These are phyloP conservation scores for Trichothecium sympodiale DNA, from an alignment of 2,329 filamentous ascomycete genomes.

Conservation along the genomic window DNA sequence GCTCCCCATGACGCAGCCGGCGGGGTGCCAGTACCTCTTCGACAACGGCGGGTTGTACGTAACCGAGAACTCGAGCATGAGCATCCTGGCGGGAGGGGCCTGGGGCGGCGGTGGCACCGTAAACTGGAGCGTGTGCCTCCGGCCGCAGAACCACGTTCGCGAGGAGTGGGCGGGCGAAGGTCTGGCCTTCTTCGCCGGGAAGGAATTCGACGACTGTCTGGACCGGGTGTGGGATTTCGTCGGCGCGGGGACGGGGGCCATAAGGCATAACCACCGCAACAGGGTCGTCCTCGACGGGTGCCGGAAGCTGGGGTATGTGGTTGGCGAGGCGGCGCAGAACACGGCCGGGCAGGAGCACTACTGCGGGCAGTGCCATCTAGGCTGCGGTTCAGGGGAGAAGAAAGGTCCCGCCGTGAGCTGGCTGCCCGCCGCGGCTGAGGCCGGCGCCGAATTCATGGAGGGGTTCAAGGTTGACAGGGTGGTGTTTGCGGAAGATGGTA, in stretches of 20 bases:
- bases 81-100: conserved; percentile 54
- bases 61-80: conserved; percentile 46
- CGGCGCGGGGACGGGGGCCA: conserved; percentile 56
- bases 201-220: conserved; percentile 65
- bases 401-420: conserved; percentile 67
- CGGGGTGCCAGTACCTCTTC: conserved; percentile 53
- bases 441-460: conserved; percentile 74
- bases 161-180: conserved; percentile 68
- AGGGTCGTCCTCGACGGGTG: conserved; percentile 63
- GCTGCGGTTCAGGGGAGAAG: conserved; percentile 60
- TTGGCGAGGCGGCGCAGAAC: conserved; percentile 66
- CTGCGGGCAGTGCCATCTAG: conserved; percentile 55
- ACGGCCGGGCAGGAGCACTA: conserved; percentile 62
- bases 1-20: conserved; percentile 60
- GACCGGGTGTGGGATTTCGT: conserved; percentile 71
- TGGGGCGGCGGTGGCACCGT: conserved; percentile 84
- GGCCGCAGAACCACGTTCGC: conserved; percentile 65
- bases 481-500: conserved; percentile 49
- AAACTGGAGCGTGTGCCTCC: conserved; percentile 65
- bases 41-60: conserved; percentile 52
- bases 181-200: conserved; percentile 62
- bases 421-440: conserved; percentile 66
- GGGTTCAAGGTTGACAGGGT: conserved; percentile 65
- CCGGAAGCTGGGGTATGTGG: conserved; percentile 60
- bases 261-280: conserved; percentile 67